A percentile compares a stretch with the other conserved stretches of the same genome.
Conservation (phyloP, 1,284 basidiomycete genomes). For the Salmacisia buchloeana region DNA sequence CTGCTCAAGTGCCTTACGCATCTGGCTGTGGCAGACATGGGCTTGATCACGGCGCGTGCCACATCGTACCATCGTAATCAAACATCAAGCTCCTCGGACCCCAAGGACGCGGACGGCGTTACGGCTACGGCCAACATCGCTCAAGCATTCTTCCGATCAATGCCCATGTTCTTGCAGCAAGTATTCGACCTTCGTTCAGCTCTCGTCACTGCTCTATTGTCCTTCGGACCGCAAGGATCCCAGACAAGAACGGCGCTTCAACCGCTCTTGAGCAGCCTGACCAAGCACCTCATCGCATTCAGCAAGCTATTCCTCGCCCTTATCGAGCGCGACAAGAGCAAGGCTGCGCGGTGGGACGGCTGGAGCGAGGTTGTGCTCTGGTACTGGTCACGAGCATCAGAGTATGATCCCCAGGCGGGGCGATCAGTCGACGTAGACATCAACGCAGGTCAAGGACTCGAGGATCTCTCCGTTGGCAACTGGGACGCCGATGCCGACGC, state of each 20-base stretch:
- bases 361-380: constrained; percentile 45
- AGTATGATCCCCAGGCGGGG: background rate
- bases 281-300: constrained; percentile 42
- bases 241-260: background rate
- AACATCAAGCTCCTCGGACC: constrained; percentile 3
- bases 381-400: constrained; percentile 37
- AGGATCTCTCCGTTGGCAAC: background rate
- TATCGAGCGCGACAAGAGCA: constrained; percentile 35
- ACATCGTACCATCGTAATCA: background rate
- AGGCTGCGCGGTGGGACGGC: constrained; percentile 41
- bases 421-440: background rate
- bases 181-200: constrained; percentile 15
- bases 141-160: constrained; percentile 40
- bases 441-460: background rate
- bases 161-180: constrained; percentile 31
- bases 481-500: background rate
- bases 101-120: no score
- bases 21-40: constrained; percentile 41
- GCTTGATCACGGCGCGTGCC: constrained; percentile 30
- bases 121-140: constrained; percentile 32
- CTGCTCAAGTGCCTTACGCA: constrained; percentile 37
- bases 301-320: constrained; percentile 46
- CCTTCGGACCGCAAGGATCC: background rate
- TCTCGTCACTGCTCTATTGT: background rate
- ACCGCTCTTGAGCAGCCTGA: constrained; percentile 28